Base-by-base conservation (phyloP, 495 filamentous ascomycete species). In the Podospora didyma region DNA sequence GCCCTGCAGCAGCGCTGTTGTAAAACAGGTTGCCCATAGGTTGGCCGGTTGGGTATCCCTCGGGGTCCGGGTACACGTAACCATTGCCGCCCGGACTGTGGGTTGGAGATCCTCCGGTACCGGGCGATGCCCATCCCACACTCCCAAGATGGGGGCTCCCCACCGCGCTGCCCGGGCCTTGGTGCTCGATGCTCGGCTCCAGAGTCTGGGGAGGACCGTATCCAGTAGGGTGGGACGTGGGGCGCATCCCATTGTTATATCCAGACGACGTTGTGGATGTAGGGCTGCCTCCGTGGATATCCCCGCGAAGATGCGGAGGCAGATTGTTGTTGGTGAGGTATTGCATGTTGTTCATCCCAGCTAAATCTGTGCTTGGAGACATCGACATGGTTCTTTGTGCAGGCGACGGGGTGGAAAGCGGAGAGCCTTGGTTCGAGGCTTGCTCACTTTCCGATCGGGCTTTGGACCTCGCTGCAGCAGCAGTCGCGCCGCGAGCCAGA, bases 201-300 rank as follows among this genome's bases (percentile, higher is more conserved):
- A 98, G 80, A 31, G 91, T 89, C 37, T 88, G 85, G 0, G 94
- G 93, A 7, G 89, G 90, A 22, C 82, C 88, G 65, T 92, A 96
- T 44, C 76, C 80, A 10, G 74, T 83, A 0, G 92, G 92, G 72
- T 96, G 90, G 19, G 92, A 96, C 1, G 83, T 81, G 19, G 82
- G 81, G 34, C 80, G 75, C 69, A 82, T 77, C 16, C 70, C 70
- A 24, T 74, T 73, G 56, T 75, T 62, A 83, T 93, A 85, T 79
- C 81, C 56, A 69, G 87, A 59, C 69, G 89, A 65, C 73, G 87
- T 69, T 61, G 81, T 73, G 68, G 84, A 75, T 51, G 83, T 72
- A 34, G 90, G 85, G 62, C 86, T 90, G 16, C 81, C 82, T 58
- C 90, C 88, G 39, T 88, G 84, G 16, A 71, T 66, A 89, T 84